Evolutionary conservation across 2,329 filamentous ascomycete species (phyloP).

Genomic region (Zymoseptoria passerinii): DNA sequence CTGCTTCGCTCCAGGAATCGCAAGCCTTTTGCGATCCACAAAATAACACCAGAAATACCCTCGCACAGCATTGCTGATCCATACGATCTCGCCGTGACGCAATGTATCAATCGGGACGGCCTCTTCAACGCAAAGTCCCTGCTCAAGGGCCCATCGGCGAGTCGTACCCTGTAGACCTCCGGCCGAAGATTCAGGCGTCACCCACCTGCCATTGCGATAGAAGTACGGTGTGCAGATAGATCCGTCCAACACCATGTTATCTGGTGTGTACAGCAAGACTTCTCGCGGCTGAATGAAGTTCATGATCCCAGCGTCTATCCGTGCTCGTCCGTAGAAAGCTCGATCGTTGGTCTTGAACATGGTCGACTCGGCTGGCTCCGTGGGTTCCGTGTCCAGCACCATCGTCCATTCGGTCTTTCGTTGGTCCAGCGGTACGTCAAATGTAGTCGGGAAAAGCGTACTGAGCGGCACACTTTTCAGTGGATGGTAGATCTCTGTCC

Average conservation of each 20-base stretch:
- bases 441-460: constrained; percentile 50
- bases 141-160: constrained; percentile 71
- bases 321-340: constrained; percentile 61
- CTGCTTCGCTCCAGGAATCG: background rate
- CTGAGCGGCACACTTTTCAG: constrained; percentile 38
- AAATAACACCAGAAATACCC: constrained; percentile 51
- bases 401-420: constrained; percentile 32
- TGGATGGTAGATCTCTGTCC: constrained; percentile 31
- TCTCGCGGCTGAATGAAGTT: constrained; percentile 46
- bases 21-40: background rate
- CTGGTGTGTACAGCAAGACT: constrained; percentile 62
- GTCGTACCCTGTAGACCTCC: constrained; percentile 80
- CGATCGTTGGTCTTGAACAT: constrained; percentile 78
- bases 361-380: constrained; percentile 56
- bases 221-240: constrained; percentile 78
- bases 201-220: constrained; percentile 63
- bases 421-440: constrained; percentile 37
- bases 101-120: constrained; percentile 53
- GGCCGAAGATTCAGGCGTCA: constrained; percentile 60
- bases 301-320: constrained; percentile 50
- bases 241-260: constrained; percentile 68
- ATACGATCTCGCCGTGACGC: constrained; percentile 66
- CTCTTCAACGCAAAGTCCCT: constrained; percentile 58
- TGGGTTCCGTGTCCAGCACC: constrained; percentile 45
- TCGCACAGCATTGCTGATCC: constrained; percentile 80